Base-by-base conservation (phyloP, 1,139 yeast species). In the Pichia sp. region DNA sequence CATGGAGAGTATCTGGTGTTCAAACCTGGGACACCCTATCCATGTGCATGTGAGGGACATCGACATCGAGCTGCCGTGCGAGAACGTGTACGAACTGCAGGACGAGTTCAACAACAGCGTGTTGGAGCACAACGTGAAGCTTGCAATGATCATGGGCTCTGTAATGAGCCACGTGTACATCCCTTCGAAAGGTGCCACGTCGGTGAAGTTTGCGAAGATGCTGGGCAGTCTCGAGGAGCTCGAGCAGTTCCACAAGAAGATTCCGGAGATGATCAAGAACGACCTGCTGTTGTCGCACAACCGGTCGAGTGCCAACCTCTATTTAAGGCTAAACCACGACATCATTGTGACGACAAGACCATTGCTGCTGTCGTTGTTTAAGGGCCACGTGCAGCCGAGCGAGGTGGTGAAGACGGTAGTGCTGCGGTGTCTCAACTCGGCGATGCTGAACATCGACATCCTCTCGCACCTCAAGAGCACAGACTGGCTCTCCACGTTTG, bases 1-100 rank as follows among this genome's bases (percentile, higher is more conserved):
- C 12, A 72, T 75, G 61, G 82, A 76, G 58, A 72, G 73, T 18
- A 67, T 74, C 3, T 77, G 80, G 80, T 72, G 79, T 7, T 70
- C 79, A 1, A 74, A 75, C 53, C 67, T 76, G 60, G 70, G 70
- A 22, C 67, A 68, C 58, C 74, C 73, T 0, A 72, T 75, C 30
- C 79, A 76, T 60, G 73, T 76, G 31, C 74, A 74, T 50, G 71
- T 71, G 53, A 71, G 76, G 9, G 80, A 76, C 58, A 74, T 79
- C 6, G 79, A 75, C 51, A 77, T 76, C 25, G 79, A 75, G 44
- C 63, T 74, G 49, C 77, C 80, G n/a, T 50, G 64, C 43, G 75
- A 73, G 57, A 70, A 71, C 55, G 48, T 55, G 12, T 51, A 61
- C 25, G 70, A 68, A 47, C 59, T 72, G 43, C 51, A 63, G 26